These are phyloP conservation scores for Adansonia digitata DNA, from an alignment of 345 rosid species.

Conservation along the genomic window DNA sequence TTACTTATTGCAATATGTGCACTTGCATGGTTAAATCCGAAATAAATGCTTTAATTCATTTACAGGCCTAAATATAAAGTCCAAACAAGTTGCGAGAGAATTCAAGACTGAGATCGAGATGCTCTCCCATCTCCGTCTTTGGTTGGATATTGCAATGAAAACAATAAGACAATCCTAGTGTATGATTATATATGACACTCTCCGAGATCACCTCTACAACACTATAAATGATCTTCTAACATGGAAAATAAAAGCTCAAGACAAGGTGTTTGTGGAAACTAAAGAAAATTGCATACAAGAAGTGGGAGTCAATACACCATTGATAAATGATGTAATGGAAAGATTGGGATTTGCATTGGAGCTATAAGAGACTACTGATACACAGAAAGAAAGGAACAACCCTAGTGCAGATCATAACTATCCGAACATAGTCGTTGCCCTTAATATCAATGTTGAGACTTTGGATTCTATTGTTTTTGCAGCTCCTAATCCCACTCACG, in stretches of 20 bases:
- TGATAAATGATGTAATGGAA: too few species aligned
- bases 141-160: background rate
- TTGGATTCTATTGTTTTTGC: background rate
- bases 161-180: background rate
- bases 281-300: background rate
- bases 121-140: background rate
- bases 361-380: background rate
- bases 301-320: background rate
- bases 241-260: background rate
- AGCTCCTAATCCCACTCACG: background rate
- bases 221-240: background rate
- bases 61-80: background rate
- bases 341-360: background rate
- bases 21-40: too few species aligned
- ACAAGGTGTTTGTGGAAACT: background rate
- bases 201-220: background rate
- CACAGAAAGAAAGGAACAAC: background rate
- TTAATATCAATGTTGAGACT: background rate
- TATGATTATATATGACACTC: background rate
- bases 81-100: background rate
- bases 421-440: background rate
- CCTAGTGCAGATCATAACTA: background rate
- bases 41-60: too few species aligned
- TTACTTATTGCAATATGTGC: too few species aligned
- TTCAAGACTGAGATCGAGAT: background rate